Base-by-base conservation (phyloP, 768 basidiomycete genomes). In the Termitomyces sp. region DNA sequence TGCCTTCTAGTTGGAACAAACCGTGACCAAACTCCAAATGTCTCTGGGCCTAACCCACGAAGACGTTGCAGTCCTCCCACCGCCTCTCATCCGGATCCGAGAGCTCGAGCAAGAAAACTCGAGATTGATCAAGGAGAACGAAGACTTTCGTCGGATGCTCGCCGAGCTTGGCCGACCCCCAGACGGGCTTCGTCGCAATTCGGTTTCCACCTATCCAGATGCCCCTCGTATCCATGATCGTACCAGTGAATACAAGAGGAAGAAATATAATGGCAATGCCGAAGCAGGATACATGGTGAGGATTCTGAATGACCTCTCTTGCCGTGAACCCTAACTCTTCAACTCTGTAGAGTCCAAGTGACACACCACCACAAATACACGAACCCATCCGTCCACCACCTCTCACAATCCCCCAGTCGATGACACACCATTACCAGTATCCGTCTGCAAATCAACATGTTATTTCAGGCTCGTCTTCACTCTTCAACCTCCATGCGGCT, bases 21-120 rank as follows among this genome's bases (percentile, higher is more conserved):
- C 89, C 0, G 90, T 94, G 31, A 88, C 89, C 0, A 91, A 91
- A 66, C 82, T 94, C 3, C 91, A 93, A 66, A 84, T 85, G 0
- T 84, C 86, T 0, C 77, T 90, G 40, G 84, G 86, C 1, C 82
- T 86, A 59, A 78, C 89, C 10, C 83, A 87, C 19, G 91, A 92
- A 65, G 86, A 92, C 62, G 83, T 90, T 25, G 79, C 82, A 3
- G 83, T 84, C 0, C 77, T 91, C 2, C 89, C 89, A 0, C 86
- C 89, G 1, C 86, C 89, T 0, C 76, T 87, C 9, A 71, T 83
- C 63, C 87, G 89, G 65, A 89, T 93, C 63, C 83, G 87, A 29
- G 91, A 92, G 67, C 83, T 94, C 53, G 88, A 92, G 68, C 84
- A 90, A 65, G 92, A 94, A 67, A 91, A 90, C 65, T 72, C 78